Conservation (phyloP, 1,284 basidiomycete species). For the Apiotrichum veenhuisii region DNA sequence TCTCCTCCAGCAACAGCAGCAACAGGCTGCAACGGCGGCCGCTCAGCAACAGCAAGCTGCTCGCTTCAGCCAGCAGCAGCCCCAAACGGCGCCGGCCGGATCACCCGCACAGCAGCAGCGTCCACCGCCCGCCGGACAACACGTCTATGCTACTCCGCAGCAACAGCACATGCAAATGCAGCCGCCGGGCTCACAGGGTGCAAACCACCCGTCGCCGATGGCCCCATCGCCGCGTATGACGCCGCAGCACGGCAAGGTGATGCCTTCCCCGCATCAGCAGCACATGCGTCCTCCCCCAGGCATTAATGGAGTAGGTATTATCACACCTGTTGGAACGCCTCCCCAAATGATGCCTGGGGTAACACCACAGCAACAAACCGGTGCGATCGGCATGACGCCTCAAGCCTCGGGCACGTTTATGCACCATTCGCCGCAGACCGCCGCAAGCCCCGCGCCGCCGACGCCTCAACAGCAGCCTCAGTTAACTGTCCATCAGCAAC, state of each 20-base stretch:
- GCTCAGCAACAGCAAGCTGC: constrained; percentile 20
- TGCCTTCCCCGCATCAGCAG: constrained; percentile 39
- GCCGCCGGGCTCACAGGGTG: constrained; percentile 20
- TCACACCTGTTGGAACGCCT: constrained; percentile 19
- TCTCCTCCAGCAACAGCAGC: constrained; percentile 23
- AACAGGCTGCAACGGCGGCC: constrained; percentile 11
- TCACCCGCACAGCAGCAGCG: constrained; percentile 28
- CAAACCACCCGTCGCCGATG: constrained; percentile 28
- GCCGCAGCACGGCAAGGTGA: constrained; percentile 26
- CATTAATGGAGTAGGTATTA: constrained; percentile 22
- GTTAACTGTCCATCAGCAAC: constrained; percentile 25
- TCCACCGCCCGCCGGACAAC: constrained; percentile 24
- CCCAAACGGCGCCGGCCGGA: constrained; percentile 18
- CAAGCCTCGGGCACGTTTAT: constrained; percentile 11
- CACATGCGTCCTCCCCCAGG: constrained; percentile 31
- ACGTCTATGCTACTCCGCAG: constrained; percentile 22
- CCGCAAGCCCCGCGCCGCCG: constrained; percentile 23
- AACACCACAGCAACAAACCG: constrained; percentile 31
- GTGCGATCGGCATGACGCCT: constrained; percentile 15
- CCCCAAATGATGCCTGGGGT: constrained; percentile 33
- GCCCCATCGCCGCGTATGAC: constrained; percentile 33
- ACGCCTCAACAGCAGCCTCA: constrained; percentile 23
- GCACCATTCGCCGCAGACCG: constrained; percentile 18
- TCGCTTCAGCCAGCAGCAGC: constrained; percentile 13
- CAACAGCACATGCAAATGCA: constrained; percentile 24